A percentile compares a stretch with the other conserved stretches of the same genome.
These are phyloP conservation scores for Saccharomyces hybrid DNA, from an alignment of 1,139 yeast genomes.

Conservation along the genomic window DNA sequence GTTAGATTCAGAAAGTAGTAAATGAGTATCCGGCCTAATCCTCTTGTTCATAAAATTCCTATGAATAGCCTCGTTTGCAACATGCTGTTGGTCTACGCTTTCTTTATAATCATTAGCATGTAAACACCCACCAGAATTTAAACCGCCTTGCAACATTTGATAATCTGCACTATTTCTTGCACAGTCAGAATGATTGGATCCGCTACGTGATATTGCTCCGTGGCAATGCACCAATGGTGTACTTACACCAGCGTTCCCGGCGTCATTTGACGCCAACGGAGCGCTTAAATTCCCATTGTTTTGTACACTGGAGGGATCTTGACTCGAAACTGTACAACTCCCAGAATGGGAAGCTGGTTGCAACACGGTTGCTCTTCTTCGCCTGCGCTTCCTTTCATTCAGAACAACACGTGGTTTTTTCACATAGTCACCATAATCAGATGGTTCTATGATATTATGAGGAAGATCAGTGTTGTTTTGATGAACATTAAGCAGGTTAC, in stretches of 20 bases:
- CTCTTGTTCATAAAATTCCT: background rate
- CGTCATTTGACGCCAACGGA: background rate
- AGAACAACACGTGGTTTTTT: slow-evolving; percentile 25
- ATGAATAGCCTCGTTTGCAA: background rate
- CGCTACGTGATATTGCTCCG: background rate
- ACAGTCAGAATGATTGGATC: background rate
- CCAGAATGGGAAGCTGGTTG: background rate
- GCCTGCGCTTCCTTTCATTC: slow-evolving; percentile 23
- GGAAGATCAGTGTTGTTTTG: slow-evolving; percentile 32
- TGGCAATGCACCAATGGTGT: background rate
- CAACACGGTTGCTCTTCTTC: slow-evolving; percentile 9
- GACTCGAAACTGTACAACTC: background rate
- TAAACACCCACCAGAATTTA: background rate
- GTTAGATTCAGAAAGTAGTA: background rate
- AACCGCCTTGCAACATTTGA: background rate
- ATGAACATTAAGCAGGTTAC: slow-evolving; percentile 53
- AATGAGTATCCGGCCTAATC: background rate
- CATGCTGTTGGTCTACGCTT: background rate
- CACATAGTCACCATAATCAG: slow-evolving; percentile 42
- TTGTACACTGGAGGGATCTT: background rate
- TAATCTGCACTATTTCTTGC: background rate
- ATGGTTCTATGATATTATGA: slow-evolving; percentile 57
- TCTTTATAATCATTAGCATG: background rate
- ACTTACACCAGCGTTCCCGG: background rate
- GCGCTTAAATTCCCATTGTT: background rate